A percentile compares a stretch with the other conserved stretches of the same genome.
Evolutionary conservation across 192 early-diverging fungal genomes (phyloP).

Genomic region (Coemansia sp.): DNA sequence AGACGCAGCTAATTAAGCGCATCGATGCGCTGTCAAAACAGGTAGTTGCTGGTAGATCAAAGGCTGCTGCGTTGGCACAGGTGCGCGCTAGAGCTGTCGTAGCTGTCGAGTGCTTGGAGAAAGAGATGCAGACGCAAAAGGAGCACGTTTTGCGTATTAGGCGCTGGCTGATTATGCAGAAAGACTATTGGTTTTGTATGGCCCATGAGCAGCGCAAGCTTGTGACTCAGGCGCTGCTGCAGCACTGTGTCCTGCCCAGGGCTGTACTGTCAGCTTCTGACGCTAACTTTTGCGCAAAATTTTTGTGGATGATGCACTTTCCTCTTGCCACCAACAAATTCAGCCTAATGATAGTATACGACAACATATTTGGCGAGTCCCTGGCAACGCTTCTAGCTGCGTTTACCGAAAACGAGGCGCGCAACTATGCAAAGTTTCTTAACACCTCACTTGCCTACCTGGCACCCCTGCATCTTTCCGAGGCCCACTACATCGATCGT

Average conservation of each 20-base stretch:
- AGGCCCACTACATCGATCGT: constrained; percentile 38
- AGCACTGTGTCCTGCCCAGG: constrained; percentile 46
- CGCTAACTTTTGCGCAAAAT: constrained; percentile 49
- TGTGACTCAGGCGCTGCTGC: constrained; percentile 34
- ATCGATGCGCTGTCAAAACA: constrained; percentile 27
- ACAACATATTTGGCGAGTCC: constrained; percentile 34
- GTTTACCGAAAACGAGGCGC: constrained; percentile 47
- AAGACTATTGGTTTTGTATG: constrained; percentile 57
- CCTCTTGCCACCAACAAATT: constrained; percentile 55
- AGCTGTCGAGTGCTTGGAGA: constrained; percentile 30
- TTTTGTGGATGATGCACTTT: constrained; percentile 51
- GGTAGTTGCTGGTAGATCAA: constrained; percentile 22
- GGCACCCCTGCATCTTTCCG: constrained; percentile 29
- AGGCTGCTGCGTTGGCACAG: constrained; percentile 21
- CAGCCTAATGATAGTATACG: constrained; percentile 48
- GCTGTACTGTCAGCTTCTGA: constrained; percentile 47
- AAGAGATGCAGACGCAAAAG: constrained; percentile 36
- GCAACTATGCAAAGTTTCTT: constrained; percentile 46
- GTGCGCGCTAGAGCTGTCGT: constrained; percentile 26
- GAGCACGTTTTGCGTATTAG: constrained; percentile 44
- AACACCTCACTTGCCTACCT: constrained; percentile 33
- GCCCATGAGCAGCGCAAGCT: constrained; percentile 37
- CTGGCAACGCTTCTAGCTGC: constrained; percentile 37
- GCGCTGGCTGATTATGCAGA: constrained; percentile 50
- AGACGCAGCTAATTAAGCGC: constrained; percentile 30